A percentile compares a stretch with the other conserved stretches of the same genome.
Conservation (phyloP, 352 stramenopile genomes). For the Pythium dissotocum region DNA sequence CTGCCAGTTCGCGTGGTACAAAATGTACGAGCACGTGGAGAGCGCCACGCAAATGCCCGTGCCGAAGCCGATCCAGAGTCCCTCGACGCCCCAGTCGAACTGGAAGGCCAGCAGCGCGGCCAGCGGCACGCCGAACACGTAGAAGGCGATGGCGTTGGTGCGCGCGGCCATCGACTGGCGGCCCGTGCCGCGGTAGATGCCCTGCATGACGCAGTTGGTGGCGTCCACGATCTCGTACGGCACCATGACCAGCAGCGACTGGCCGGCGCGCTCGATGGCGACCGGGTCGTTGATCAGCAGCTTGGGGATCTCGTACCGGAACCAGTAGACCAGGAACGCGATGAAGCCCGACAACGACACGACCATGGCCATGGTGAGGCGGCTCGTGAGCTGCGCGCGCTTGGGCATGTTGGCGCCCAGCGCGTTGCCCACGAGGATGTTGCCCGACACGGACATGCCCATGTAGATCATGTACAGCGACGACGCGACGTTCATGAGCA, state of each 20-base stretch:
- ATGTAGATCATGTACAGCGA: conserved; percentile 76
- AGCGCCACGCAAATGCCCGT: conserved; percentile 45
- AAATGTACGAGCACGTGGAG: conserved; percentile 39
- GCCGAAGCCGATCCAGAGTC: conserved; percentile 81
- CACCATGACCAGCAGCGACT: conserved; percentile 64
- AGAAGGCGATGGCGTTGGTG: conserved; percentile 81
- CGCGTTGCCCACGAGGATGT: conserved; percentile 78
- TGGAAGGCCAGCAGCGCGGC: conserved; percentile 62
- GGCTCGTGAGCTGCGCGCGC: conserved; percentile 57
- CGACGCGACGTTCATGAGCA: conserved; percentile 70
- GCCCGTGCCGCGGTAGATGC: conserved; percentile 75
- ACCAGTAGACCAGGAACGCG: conserved; percentile 36
- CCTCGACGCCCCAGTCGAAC: conserved; percentile 50
- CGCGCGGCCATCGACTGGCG: conserved; percentile 68
- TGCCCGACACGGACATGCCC: conserved; percentile 64
- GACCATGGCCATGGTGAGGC: conserved; percentile 45
- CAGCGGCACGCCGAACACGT: conserved; percentile 73
- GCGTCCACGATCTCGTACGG: conserved; percentile 79
- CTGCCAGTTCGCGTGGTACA: conserved; percentile 63
- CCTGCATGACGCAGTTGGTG: conserved; percentile 71
- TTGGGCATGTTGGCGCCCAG: conserved; percentile 74
- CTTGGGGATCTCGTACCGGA: conserved; percentile 49
- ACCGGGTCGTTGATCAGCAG: conserved; percentile 57
- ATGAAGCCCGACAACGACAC: conserved; percentile 46
- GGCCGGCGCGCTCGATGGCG: conserved; percentile 43